Percentiles rank a stretch among this genome's conserved stretches.
Conservation (phyloP, 345 rosid genomes). For the Syzygium grande region DNA sequence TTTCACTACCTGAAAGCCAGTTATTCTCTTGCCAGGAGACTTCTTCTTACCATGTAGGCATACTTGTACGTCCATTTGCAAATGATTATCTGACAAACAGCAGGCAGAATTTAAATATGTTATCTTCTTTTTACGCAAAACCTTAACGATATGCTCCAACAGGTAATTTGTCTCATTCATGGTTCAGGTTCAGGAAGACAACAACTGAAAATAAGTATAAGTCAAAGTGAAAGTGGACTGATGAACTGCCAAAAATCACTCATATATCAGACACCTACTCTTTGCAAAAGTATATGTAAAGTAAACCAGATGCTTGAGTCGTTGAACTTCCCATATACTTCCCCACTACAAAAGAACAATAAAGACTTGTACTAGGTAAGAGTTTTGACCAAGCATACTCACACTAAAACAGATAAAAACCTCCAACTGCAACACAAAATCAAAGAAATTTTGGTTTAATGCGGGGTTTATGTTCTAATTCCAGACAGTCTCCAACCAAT, state of each 20-base stretch:
- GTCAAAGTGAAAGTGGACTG: not conserved
- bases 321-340: not conserved
- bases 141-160: not conserved
- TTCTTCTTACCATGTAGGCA: slow-evolving; percentile 61
- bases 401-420: not conserved
- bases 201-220: not conserved
- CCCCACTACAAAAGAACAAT: not conserved
- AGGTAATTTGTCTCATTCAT: not conserved
- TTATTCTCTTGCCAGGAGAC: slow-evolving; percentile 54
- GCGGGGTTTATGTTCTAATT: not conserved
- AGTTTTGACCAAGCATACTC: not conserved
- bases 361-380: not conserved
- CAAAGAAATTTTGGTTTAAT: not conserved
- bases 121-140: not conserved
- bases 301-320: not conserved
- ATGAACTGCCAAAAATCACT: not conserved
- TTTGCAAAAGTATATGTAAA: not conserved
- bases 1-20: slow-evolving; percentile 54
- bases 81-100: slow-evolving; percentile 36
- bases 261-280: not conserved
- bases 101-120: not conserved
- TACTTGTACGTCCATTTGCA: slow-evolving; percentile 40
- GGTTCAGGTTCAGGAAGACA: not conserved
- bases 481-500: not conserved
- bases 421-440: not conserved